phyloP scores from a whole-genome alignment of 768 basidiomycete species.

The Tephrocybe rancida region DNA sequence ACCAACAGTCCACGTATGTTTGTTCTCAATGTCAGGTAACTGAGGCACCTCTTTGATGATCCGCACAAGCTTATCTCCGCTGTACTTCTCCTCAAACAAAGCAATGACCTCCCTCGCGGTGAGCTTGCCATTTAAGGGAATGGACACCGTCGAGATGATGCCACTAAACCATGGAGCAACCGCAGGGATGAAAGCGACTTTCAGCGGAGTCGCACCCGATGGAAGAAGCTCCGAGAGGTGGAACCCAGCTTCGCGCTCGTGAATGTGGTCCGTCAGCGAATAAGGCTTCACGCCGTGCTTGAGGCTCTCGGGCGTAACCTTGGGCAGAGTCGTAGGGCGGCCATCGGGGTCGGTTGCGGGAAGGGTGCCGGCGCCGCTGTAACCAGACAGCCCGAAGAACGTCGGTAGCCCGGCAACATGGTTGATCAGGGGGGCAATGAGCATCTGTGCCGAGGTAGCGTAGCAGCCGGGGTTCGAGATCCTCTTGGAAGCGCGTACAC shows the following conservation, averaged over 20 bases:
- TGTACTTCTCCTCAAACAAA: conserved; percentile 81
- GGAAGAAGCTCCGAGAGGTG: conserved; percentile 74
- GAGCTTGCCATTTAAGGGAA: conserved; percentile 71
- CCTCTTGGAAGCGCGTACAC: conserved; percentile 70
- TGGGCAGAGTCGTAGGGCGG: conserved; percentile 74
- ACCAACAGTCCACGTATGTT: conserved; percentile 90
- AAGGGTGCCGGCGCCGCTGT: conserved; percentile 93
- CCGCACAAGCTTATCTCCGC: conserved; percentile 69
- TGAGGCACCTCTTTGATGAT: conserved; percentile 72
- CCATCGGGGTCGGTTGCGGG: conserved; percentile 69
- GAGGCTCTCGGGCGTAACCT: conserved; percentile 78
- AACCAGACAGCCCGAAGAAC: conserved; percentile 92
- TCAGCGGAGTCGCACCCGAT: conserved; percentile 33
- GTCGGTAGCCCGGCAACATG: conserved; percentile 73
- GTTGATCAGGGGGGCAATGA: conserved; percentile 85
- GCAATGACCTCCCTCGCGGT: conserved; percentile 71
- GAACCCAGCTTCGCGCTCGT: conserved; percentile 91
- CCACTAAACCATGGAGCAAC: conserved; percentile 97
- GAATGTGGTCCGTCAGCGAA: conserved; percentile 94
- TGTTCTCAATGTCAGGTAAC: conserved; percentile 73
- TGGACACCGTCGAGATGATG: conserved; percentile 84
- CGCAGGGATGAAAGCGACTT: conserved; percentile 83
- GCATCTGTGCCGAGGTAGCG: conserved; percentile 89
- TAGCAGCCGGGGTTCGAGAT: conserved; percentile 99
- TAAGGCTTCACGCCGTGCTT: conserved; percentile 82